Evolutionary conservation across 192 early-diverging fungal genomes (phyloP).

Genomic region (Dissophora globulifera): DNA sequence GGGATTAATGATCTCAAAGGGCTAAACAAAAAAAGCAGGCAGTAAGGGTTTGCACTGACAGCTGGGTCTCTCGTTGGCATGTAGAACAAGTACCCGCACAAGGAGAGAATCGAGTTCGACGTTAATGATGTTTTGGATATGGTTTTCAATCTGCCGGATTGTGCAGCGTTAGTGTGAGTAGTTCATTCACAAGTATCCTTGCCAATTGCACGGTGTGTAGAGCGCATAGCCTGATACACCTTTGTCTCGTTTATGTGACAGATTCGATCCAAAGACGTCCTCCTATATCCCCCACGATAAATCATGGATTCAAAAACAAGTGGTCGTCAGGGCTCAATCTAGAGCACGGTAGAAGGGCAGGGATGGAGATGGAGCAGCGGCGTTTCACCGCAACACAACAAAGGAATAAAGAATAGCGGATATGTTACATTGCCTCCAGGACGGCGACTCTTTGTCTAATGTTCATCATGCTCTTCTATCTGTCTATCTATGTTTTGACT

Average conservation of each 20-base stretch:
- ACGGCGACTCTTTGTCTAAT: too few relatives aligned
- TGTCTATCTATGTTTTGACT: too few relatives aligned
- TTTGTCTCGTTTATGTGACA: conserved; percentile 1
- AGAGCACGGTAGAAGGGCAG: conserved; percentile 38
- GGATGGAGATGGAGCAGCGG: too few relatives aligned
- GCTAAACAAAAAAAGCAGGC: too few relatives aligned
- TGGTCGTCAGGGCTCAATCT: conserved; percentile 38
- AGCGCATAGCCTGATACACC: not conserved
- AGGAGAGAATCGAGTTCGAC: conserved; percentile 49
- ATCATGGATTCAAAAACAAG: conserved; percentile 53
- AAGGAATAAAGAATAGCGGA: too few relatives aligned
- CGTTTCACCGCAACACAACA: too few relatives aligned
- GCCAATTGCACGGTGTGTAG: not conserved
- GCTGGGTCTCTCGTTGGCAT: too few relatives aligned
- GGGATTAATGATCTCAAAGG: too few relatives aligned
- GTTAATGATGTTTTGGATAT: conserved; percentile 52
- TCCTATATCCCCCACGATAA: conserved; percentile 51
- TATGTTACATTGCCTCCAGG: too few relatives aligned
- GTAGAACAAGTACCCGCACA: conserved; percentile 50
- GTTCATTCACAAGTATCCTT: not conserved
- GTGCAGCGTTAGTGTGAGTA: conserved; percentile 47
- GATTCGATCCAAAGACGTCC: conserved; percentile 31
- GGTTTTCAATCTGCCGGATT: conserved; percentile 49
- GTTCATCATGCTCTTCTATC: too few relatives aligned
- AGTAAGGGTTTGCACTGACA: too few relatives aligned